These are phyloP conservation scores for Dalbergia cultrata DNA, from an alignment of 306 rosid genomes.

Conservation along the genomic window DNA sequence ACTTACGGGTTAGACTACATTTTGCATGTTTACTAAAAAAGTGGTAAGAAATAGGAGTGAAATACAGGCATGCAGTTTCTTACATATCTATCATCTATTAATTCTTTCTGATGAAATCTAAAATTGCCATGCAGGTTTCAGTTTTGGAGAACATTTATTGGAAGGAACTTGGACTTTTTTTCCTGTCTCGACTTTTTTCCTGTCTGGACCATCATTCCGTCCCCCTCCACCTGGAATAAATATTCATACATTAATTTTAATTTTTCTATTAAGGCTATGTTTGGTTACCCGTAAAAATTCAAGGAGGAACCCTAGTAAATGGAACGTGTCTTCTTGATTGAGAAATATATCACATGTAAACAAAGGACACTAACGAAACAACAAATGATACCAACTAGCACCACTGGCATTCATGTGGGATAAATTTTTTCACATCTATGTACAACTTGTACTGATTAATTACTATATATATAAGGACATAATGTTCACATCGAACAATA, in stretches of 20 bases:
- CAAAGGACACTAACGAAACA: background rate
- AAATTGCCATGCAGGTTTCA: conserved; percentile 55
- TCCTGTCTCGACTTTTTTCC: too few relatives aligned
- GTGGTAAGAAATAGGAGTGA: too few relatives aligned
- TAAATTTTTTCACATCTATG: conserved; percentile 1
- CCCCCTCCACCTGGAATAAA: too few relatives aligned
- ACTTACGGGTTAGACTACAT: too few relatives aligned
- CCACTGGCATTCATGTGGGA: conserved; percentile 2
- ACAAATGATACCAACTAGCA: conserved; percentile 2
- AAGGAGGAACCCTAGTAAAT: background rate
- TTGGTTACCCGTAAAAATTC: too few relatives aligned
- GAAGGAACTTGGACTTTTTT: conserved; percentile 68
- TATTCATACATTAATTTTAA: too few relatives aligned
- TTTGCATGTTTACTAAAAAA: too few relatives aligned
- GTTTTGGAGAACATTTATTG: conserved; percentile 55
- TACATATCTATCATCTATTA: too few relatives aligned
- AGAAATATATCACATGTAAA: conserved; percentile 1
- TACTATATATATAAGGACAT: background rate
- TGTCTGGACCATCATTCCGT: too few relatives aligned
- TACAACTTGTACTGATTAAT: background rate
- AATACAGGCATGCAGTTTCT: too few relatives aligned
- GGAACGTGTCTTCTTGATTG: conserved; percentile 4
- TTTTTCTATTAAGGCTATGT: too few relatives aligned
- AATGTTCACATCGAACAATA: conserved; percentile 20
- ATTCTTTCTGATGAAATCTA: too few relatives aligned